Conservation (phyloP, 345 rosid genomes). For the Euphorbia lathyris region DNA sequence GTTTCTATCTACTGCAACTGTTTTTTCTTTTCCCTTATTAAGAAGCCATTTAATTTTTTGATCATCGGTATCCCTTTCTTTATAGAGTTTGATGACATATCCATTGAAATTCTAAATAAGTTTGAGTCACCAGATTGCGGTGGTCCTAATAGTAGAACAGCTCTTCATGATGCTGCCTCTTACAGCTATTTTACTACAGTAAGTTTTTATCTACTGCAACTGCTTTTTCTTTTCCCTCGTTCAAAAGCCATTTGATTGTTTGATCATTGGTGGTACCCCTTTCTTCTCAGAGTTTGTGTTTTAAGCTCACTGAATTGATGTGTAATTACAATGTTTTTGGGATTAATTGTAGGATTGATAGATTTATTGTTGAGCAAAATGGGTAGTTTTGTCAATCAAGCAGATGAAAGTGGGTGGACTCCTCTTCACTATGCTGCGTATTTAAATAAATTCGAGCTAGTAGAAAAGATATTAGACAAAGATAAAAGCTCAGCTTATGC, state of each 20-base stretch:
- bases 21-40: too few species aligned
- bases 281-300: too few species aligned
- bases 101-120: neutral
- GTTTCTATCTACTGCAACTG: neutral
- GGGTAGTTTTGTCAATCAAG: neutral
- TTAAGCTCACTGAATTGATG: too few species aligned
- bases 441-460: neutral
- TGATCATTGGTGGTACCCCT: too few species aligned
- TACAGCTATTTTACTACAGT: neutral
- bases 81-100: too few species aligned
- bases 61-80: too few species aligned
- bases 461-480: neutral
- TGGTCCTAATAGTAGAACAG: neutral
- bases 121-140: neutral
- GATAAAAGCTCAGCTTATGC: conserved; percentile 7
- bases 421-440: conserved; percentile 23
- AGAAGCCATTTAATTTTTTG: too few species aligned
- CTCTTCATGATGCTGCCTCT: neutral
- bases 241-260: too few species aligned
- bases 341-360: neutral
- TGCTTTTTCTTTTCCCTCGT: neutral
- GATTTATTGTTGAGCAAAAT: neutral
- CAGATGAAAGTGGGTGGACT: conserved; percentile 13
- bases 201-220: neutral
- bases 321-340: too few species aligned